phyloP scores from a whole-genome alignment of 352 stramenopile genomes.

The Globisporangium viniferum region DNA sequence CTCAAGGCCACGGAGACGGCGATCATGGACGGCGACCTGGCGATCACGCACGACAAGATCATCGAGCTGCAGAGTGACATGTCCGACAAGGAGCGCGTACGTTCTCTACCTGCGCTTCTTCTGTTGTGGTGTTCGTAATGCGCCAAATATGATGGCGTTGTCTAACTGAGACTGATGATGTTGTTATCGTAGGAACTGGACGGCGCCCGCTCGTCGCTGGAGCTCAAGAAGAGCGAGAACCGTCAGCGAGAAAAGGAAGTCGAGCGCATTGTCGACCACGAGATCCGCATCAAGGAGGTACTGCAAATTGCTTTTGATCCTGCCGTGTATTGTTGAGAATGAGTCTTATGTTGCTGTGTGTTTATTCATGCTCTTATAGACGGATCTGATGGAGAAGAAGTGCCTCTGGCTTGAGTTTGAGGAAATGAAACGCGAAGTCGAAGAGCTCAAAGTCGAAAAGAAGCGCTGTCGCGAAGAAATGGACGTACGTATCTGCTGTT shows the following conservation, averaged over 20 bases:
- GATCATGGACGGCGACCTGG: conserved; percentile 70
- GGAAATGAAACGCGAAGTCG: conserved; percentile 62
- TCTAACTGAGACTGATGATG: neutral
- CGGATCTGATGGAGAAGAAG: conserved; percentile 83
- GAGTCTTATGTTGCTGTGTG: neutral
- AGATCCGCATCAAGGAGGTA: conserved; percentile 77
- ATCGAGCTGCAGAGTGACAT: conserved; percentile 77
- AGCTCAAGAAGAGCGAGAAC: conserved; percentile 86
- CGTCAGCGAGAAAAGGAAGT: conserved; percentile 78
- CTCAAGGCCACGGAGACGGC: conserved; percentile 78
- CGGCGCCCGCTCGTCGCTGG: conserved; percentile 50
- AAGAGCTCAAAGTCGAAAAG: conserved; percentile 67
- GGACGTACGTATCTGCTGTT: conserved; percentile 31
- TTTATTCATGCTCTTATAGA: conserved; percentile 29
- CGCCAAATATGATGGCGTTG: neutral
- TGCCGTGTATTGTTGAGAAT: too few species aligned
- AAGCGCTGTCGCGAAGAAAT: conserved; percentile 65
- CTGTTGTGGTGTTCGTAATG: neutral
- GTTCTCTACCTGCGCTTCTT: conserved; percentile 4
- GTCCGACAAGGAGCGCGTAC: conserved; percentile 62
- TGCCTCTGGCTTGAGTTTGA: conserved; percentile 85
- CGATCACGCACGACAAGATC: conserved; percentile 69
- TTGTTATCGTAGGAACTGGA: conserved; percentile 51
- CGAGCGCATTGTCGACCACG: conserved; percentile 79
- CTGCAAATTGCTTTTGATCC: neutral